A percentile compares a stretch with the other conserved stretches of the same genome.
Conservation (phyloP, 148 eudicot species). For the Rhododendron molle region DNA sequence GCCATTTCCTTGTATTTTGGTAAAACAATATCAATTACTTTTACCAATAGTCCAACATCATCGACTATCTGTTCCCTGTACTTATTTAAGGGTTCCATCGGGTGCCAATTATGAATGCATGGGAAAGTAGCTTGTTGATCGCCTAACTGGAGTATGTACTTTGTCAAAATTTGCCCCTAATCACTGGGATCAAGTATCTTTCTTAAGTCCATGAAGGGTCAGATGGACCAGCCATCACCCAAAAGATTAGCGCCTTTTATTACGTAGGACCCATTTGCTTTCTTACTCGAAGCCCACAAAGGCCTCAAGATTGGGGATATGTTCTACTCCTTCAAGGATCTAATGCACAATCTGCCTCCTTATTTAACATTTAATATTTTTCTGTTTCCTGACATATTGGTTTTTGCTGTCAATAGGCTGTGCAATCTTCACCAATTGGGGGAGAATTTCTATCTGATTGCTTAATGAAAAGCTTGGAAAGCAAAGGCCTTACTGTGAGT, state of each 20-base stretch:
- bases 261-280: neutral
- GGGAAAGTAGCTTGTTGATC: neutral
- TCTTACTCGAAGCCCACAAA: neutral
- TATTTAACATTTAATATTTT: neutral
- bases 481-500: constrained; percentile 87
- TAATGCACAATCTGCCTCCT: neutral
- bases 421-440: constrained; percentile 77
- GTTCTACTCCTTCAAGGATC: neutral
- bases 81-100: neutral
- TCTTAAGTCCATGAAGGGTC: neutral
- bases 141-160: neutral
- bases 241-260: neutral
- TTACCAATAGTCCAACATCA: neutral
- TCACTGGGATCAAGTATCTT: neutral
- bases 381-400: neutral
- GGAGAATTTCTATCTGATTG: constrained; percentile 95
- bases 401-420: constrained; percentile 47
- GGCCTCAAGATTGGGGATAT: neutral
- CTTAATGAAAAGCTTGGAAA: constrained; percentile 93
- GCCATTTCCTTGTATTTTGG: neutral
- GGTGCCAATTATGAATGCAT: neutral
- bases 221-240: neutral
- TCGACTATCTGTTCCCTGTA: neutral
- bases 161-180: neutral
- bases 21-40: neutral